Evolutionary conservation across 306 rosid species (phyloP).

Genomic region (Comarum palustre): DNA sequence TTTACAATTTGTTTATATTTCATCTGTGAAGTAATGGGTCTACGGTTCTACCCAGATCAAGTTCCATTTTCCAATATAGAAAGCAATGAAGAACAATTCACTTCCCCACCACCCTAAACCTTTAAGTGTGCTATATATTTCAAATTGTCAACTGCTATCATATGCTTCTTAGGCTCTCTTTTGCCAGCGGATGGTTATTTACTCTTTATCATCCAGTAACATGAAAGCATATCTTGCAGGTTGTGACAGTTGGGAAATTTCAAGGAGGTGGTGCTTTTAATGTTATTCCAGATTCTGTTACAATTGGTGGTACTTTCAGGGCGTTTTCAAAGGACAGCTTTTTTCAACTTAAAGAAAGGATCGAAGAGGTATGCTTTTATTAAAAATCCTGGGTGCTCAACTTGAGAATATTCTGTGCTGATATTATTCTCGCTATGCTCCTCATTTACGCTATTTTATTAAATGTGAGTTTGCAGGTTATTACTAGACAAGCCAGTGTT

Average conservation of each 20-base stretch:
- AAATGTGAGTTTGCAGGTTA: constrained; percentile 33
- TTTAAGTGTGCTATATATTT: not conserved
- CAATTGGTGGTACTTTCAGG: constrained; percentile 85
- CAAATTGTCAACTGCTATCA: not conserved
- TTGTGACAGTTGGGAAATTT: constrained; percentile 63
- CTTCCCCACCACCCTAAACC: not conserved
- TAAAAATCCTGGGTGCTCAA: not conserved
- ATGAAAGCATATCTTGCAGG: constrained; percentile 39
- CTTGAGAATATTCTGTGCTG: not conserved
- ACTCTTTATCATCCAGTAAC: not conserved
- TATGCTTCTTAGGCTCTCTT: not conserved
- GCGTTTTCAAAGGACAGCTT: constrained; percentile 61
- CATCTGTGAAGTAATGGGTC: not conserved
- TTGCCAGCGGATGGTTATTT: not conserved
- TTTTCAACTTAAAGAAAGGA: constrained; percentile 44
- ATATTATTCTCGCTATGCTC: not conserved
- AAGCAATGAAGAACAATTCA: not conserved
- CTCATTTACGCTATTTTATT: not conserved
- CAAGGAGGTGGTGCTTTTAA: constrained; percentile 83
- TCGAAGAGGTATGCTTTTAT: constrained; percentile 55
- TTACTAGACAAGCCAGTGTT: constrained; percentile 42
- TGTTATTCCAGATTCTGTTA: constrained; percentile 84
- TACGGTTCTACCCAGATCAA: not conserved
- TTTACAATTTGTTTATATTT: not conserved
- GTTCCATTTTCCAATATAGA: not conserved